Evolutionary conservation across 2,329 filamentous ascomycete genomes (phyloP), one percentile per base, ranked within the genome.

Genomic region (Emergomyces africanus): DNA sequence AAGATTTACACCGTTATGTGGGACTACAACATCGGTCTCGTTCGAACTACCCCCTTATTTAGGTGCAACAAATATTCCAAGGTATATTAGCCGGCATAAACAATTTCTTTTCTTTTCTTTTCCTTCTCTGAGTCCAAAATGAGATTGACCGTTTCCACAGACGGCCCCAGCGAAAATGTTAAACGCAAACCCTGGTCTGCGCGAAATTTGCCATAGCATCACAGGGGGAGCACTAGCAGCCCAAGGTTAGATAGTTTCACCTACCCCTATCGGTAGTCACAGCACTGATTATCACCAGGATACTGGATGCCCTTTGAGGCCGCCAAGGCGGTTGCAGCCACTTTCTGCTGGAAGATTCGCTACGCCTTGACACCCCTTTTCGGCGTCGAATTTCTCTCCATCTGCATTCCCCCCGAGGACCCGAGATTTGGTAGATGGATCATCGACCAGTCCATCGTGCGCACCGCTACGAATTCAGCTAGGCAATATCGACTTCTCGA

Each of bases 301-400:
- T 99, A 97, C 73, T 99, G 94, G 94, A 90, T 97, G 82, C 92
- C 92, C 1, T 97, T 86, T 67, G 77, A 83, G 44, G 95, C 90
- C 65, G 94, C 94, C 53, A 87, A 83, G 72, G 90, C 90, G 12
- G 78, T 99, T 57, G 95, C 91, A 67, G 83, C 89, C 3, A 96
- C 89, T 0, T 97, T 97, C 71, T 97, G 92, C 75, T 84, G 86
- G 70, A 77, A 82, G 41, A 95, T 99, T 62, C 86, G 92, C 15
- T 86, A 86, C 60, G 91, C 88, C 0, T 76, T 99, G 58, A 94
- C 94, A 9, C 94, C 94, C 5, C 79, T 99, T 61, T 99, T 99
- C 70, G 94, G 94, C 0, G 81, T 84, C 14, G 81, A 84, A 46
- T 99, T 99, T 70, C 85, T 89, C 2, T 77, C 79, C 2, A 74